Percentiles rank a stretch among this genome's conserved stretches.
Conservation (phyloP, 306 rosid species). For the Astragalus glycyphyllos region DNA sequence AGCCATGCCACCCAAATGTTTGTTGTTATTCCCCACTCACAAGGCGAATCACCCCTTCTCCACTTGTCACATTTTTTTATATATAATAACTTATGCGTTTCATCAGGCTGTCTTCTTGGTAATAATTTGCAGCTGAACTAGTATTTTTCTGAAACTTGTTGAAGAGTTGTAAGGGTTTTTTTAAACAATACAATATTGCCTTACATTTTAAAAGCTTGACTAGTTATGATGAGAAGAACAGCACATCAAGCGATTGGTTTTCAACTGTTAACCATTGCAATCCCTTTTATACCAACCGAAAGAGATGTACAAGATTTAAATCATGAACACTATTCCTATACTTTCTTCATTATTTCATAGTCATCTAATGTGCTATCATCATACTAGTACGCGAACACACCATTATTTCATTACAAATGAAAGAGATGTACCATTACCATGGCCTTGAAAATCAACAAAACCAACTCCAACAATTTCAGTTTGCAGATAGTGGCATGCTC, state of each 20-base stretch:
- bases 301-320: too few species aligned
- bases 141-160: not conserved
- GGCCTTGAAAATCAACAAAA: too few species aligned
- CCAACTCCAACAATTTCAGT: too few species aligned
- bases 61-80: not conserved
- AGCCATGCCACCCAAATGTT: slow-evolving; percentile 48
- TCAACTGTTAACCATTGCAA: not conserved
- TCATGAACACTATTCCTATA: not conserved
- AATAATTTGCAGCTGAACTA: not conserved
- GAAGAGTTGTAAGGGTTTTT: not conserved
- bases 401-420: not conserved
- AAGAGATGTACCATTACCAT: too few species aligned
- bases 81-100: not conserved
- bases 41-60: not conserved
- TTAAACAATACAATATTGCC: not conserved
- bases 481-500: too few species aligned
- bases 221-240: not conserved
- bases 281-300: too few species aligned
- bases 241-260: not conserved
- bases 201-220: not conserved
- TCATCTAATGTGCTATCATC: not conserved
- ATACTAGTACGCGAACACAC: not conserved
- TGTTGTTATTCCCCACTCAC: slow-evolving; percentile 44
- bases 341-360: not conserved
- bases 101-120: not conserved